Conservation (phyloP, 164 flowering plant species). For the Sedum album region DNA sequence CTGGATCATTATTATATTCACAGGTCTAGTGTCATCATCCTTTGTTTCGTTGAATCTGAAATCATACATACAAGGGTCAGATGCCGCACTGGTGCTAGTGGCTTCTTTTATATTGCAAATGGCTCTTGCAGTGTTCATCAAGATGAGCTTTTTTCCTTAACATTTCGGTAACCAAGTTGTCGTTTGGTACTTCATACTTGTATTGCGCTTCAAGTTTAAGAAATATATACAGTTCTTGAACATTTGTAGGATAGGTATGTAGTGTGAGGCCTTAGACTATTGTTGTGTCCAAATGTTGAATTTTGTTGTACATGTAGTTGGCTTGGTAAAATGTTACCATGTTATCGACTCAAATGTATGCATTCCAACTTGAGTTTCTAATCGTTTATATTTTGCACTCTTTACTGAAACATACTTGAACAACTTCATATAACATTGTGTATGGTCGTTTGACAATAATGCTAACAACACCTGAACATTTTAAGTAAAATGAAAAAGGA, state of each 20-base stretch:
- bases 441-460: too few species aligned
- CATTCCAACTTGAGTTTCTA: too few species aligned
- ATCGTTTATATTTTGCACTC: too few species aligned
- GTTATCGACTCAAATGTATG: too few species aligned
- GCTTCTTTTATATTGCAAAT: conserved; percentile 72
- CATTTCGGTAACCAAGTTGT: not conserved
- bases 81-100: conserved; percentile 41
- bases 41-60: conserved; percentile 71
- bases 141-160: conserved; percentile 72
- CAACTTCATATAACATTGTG: too few species aligned
- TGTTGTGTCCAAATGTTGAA: not conserved
- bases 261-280: not conserved
- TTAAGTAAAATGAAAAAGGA: too few species aligned
- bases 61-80: conserved; percentile 39
- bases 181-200: not conserved
- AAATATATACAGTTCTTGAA: not conserved
- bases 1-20: conserved; percentile 60
- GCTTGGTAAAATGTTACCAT: too few species aligned
- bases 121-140: conserved; percentile 78
- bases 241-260: not conserved
- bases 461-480: too few species aligned
- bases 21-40: conserved; percentile 65
- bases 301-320: too few species aligned
- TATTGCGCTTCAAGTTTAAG: not conserved
- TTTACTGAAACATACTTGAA: too few species aligned